Conservation (phyloP, 805 yeast species). For the Isabelozyma pseudorhagii region DNA sequence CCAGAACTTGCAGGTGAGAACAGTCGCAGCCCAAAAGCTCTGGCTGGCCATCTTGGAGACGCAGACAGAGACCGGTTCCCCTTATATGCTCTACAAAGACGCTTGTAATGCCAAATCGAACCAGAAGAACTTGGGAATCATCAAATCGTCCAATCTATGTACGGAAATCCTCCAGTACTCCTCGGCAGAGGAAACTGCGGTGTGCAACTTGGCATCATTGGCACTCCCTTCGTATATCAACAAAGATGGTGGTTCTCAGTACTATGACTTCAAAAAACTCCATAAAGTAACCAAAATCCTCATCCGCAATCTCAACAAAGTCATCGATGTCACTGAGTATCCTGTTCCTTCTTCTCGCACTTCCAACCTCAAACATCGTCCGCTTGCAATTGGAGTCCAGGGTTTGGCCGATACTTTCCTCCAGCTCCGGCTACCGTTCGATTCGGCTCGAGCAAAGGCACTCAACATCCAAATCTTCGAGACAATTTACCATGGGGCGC, state of each 20-base stretch:
- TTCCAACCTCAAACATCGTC: slow-evolving; percentile 83
- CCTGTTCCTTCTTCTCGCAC: slow-evolving; percentile 74
- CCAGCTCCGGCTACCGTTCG: slow-evolving; percentile 80
- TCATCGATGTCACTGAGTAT: slow-evolving; percentile 82
- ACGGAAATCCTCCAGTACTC: slow-evolving; percentile 94
- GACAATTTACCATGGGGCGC: slow-evolving; percentile 91
- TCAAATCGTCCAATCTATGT: slow-evolving; percentile 91
- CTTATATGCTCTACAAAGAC: slow-evolving; percentile 92
- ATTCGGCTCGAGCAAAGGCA: slow-evolving; percentile 70
- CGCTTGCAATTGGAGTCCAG: slow-evolving; percentile 97
- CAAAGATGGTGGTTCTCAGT: slow-evolving; percentile 40
- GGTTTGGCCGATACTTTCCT: slow-evolving; percentile 91
- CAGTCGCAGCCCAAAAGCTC: slow-evolving; percentile 80
- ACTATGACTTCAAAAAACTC: slow-evolving; percentile 69
- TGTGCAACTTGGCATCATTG: slow-evolving; percentile 89
- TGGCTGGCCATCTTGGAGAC: slow-evolving; percentile 90
- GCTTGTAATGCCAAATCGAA: slow-evolving; percentile 84
- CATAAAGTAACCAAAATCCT: slow-evolving; percentile 78
- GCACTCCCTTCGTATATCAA: slow-evolving; percentile 80
- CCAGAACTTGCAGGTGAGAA: slow-evolving; percentile 61
- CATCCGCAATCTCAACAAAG: slow-evolving; percentile 71
- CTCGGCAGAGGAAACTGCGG: slow-evolving; percentile 90
- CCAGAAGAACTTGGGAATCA: slow-evolving; percentile 88
- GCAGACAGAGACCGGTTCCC: slow-evolving; percentile 95
- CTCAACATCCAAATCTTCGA: slow-evolving; percentile 87